Evolutionary conservation across 1,139 yeast species (phyloP), one percentile per base, ranked within the genome.

Genomic region (Blastobotrys buckinghamii): DNA sequence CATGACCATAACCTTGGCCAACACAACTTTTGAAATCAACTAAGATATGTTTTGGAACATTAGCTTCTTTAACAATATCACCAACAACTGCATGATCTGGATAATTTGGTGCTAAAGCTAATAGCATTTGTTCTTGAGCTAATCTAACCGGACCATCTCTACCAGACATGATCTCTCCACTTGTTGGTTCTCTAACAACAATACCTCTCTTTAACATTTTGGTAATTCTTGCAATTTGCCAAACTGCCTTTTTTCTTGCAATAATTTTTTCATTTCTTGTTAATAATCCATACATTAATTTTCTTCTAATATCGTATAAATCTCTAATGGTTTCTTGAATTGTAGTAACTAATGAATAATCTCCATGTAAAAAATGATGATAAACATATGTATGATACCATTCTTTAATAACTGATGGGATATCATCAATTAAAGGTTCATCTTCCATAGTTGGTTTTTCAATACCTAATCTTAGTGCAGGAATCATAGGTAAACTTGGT

Each of bases 11-110:
- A 82, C 56, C 62, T 39, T 56, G 73, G 29, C 87, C 85, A 27
- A 73, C 69, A 39, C 86, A 86, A 32, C 86, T 77, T 61, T 82
- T 82, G 66, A 87, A 84, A 64, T 86, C 95, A 42, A 86, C 89
- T 63, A 87, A 69, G 53, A 88, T 78, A 63, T 86, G 92, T 1
- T 89, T 82, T 22, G 90, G 90, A 53, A 77, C 69, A 2, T 69
- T 61, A 15, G 60, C 60, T 64, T 57, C 72, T 60, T 64, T 53
- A 9, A 59, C 41, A 1, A 45, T 45, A 20, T 58, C 68, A 22
- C 55, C 65, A 51, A 53, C 68, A 57, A 54, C 63, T 48, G 66
- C 71, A 49, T 58, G 59, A 49, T 74, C 59, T 6, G 95, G 92
- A 64, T 78, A 85, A 58, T 81, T 81, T 19, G 90, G 83, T 16